phyloP scores from a whole-genome alignment of 495 filamentous ascomycete genomes.

The Trichocladium antarcticum region DNA sequence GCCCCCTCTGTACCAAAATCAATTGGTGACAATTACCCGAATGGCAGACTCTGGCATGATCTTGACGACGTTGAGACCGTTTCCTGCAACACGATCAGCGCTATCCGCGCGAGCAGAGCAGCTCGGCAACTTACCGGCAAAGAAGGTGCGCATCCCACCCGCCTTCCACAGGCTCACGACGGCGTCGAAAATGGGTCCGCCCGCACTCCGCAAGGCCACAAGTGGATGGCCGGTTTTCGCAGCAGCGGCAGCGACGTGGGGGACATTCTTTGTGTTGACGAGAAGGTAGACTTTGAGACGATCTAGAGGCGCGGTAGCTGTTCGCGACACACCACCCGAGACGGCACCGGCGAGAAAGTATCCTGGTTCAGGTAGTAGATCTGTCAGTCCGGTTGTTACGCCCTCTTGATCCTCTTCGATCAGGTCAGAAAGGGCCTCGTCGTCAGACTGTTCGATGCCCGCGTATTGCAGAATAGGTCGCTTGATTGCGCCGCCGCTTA shows the following conservation, averaged over 20 bases:
- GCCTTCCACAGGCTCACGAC: conserved; percentile 65
- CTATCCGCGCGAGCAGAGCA: neutral
- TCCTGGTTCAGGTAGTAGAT: conserved; percentile 58
- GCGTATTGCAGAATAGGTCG: conserved; percentile 10
- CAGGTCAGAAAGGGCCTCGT: conserved; percentile 18
- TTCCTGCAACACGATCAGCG: conserved; percentile 48
- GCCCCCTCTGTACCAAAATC: neutral
- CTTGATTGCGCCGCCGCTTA: conserved; percentile 8
- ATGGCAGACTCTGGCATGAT: conserved; percentile 98
- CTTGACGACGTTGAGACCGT: conserved; percentile 92
- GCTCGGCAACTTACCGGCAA: conserved; percentile 58
- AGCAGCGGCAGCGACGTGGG: conserved; percentile 48
- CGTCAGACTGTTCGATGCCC: conserved; percentile 15
- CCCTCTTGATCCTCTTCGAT: conserved; percentile 22
- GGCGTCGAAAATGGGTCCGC: conserved; percentile 59
- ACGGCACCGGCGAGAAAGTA: conserved; percentile 94
- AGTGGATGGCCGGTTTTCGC: conserved; percentile 61
- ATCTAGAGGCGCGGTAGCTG: conserved; percentile 89
- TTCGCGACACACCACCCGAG: conserved; percentile 83
- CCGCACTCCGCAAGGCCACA: conserved; percentile 52
- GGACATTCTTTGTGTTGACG: conserved; percentile 61
- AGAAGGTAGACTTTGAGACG: conserved; percentile 96
- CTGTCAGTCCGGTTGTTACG: conserved; percentile 41
- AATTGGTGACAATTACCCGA: conserved; percentile 32
- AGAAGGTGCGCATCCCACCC: conserved; percentile 85